Percentiles rank a stretch among this genome's conserved stretches.
These are phyloP conservation scores for Porogramme epimiltina DNA, from an alignment of 1,284 basidiomycete genomes.

Conservation along the genomic window DNA sequence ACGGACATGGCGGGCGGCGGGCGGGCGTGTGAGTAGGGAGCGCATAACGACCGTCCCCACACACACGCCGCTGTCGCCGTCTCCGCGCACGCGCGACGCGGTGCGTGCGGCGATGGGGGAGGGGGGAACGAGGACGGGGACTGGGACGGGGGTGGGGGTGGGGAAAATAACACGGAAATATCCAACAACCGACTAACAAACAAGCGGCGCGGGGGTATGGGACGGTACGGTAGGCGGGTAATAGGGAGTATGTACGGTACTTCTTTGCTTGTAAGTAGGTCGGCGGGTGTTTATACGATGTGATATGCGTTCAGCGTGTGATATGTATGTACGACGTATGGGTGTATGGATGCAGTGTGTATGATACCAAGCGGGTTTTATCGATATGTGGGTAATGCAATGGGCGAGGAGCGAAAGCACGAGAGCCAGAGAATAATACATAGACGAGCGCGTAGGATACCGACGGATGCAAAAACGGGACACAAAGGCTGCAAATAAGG, in stretches of 20 bases:
- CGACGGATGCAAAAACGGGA: constrained; percentile 2
- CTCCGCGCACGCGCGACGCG: too few relatives aligned
- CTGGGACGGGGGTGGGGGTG: background rate
- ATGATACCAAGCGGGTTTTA: constrained; percentile 17
- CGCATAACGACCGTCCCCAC: too few relatives aligned
- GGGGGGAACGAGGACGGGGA: background rate
- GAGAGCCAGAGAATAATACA: constrained; percentile 23
- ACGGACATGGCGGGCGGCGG: background rate
- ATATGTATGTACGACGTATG: constrained; percentile 15
- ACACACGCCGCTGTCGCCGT: too few relatives aligned
- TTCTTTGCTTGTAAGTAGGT: constrained; percentile 10
- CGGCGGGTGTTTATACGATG: background rate
- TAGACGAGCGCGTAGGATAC: constrained; percentile 24
- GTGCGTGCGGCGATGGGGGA: too few relatives aligned
- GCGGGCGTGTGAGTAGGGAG: too few relatives aligned
- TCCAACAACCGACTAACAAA: constrained; percentile 20
- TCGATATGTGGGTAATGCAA: constrained; percentile 4
- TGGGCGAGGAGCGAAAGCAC: constrained; percentile 19
- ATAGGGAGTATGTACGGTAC: constrained; percentile 23
- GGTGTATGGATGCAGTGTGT: constrained; percentile 8
- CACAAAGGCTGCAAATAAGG: constrained; percentile 3
- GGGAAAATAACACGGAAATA: constrained; percentile 4
- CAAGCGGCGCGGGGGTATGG: constrained; percentile 21
- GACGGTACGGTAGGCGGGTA: constrained; percentile 16
- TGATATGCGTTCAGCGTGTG: constrained; percentile 5